A percentile compares a stretch with the other conserved stretches of the same genome.
phyloP scores from a whole-genome alignment of 345 rosid genomes.

The Syzygium aqueum region DNA sequence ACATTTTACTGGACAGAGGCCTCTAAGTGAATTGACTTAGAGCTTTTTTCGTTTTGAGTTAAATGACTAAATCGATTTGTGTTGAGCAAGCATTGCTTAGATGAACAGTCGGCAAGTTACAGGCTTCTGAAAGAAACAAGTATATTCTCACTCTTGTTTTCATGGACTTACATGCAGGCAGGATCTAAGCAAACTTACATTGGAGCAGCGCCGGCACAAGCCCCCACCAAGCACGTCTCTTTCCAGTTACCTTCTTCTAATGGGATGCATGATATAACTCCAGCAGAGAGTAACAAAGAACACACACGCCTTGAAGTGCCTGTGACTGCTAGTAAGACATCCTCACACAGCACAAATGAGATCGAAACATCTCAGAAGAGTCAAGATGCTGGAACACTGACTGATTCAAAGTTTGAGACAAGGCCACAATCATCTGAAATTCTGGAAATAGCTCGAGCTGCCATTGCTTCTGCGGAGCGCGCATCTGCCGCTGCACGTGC shows the following conservation, averaged over 20 bases:
- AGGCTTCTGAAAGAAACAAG: background rate
- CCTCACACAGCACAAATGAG: slow-evolving; percentile 5
- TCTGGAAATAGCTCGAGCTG: slow-evolving; percentile 75
- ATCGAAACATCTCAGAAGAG: slow-evolving; percentile 19
- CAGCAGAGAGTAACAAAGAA: slow-evolving; percentile 18
- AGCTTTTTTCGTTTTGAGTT: background rate
- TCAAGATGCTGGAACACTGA: slow-evolving; percentile 2
- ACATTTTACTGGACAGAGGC: background rate
- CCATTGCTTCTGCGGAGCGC: slow-evolving; percentile 74
- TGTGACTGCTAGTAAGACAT: slow-evolving; percentile 1
- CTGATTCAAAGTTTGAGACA: slow-evolving; percentile 15
- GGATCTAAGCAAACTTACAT: slow-evolving; percentile 57
- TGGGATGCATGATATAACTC: slow-evolving; percentile 18
- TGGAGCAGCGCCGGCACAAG: slow-evolving; percentile 25
- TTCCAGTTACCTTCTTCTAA: slow-evolving; percentile 24
- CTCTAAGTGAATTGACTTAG: background rate
- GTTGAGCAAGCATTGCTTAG: background rate
- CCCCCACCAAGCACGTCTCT: slow-evolving; percentile 21
- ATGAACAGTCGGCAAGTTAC: background rate
- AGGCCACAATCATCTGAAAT: slow-evolving; percentile 37
- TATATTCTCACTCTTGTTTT: background rate
- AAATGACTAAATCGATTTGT: background rate
- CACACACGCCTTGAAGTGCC: slow-evolving; percentile 19
- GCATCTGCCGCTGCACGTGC: slow-evolving; percentile 85
- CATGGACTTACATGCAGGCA: slow-evolving; percentile 22